Evolutionary conservation across 208 protist genomes (phyloP).

Genomic region (Endotrypanum monterogeii): DNA sequence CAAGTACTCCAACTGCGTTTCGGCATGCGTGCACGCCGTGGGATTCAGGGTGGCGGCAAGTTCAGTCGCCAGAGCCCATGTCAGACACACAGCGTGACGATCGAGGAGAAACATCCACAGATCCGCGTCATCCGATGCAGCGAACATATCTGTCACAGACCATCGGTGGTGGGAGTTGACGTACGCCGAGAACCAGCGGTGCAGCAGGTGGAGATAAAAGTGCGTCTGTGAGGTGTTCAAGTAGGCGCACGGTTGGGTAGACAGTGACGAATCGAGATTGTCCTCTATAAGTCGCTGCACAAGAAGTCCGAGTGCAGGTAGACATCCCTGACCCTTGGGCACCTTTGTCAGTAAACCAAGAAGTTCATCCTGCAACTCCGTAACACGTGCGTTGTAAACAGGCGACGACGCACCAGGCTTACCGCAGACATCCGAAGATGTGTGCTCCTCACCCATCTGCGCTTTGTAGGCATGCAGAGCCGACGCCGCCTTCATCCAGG

Average conservation of each 20-base stretch:
- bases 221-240: slow-evolving; percentile 53
- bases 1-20: neutral
- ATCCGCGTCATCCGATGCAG: slow-evolving; percentile 42
- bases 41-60: neutral
- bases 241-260: slow-evolving; percentile 20
- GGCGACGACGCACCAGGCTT: neutral
- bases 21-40: neutral
- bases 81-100: slow-evolving; percentile 66
- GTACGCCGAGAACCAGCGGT: slow-evolving; percentile 65
- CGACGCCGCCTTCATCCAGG: slow-evolving; percentile 25
- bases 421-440: neutral
- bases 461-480: slow-evolving; percentile 8
- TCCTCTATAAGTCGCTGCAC: slow-evolving; percentile 18
- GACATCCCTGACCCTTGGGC: slow-evolving; percentile 7
- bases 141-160: slow-evolving; percentile 28
- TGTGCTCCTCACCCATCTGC: neutral
- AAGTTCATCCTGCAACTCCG: slow-evolving; percentile 15
- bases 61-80: slow-evolving; percentile 33
- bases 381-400: slow-evolving; percentile 8
- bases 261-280: slow-evolving; percentile 22
- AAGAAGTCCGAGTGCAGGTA: slow-evolving; percentile 22
- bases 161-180: slow-evolving; percentile 46
- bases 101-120: slow-evolving; percentile 78
- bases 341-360: slow-evolving; percentile 7
- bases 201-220: slow-evolving; percentile 60